A percentile compares a stretch with the other conserved stretches of the same genome.
Conservation (phyloP, 495 filamentous ascomycete genomes). For the Cairneyella variabilis region DNA sequence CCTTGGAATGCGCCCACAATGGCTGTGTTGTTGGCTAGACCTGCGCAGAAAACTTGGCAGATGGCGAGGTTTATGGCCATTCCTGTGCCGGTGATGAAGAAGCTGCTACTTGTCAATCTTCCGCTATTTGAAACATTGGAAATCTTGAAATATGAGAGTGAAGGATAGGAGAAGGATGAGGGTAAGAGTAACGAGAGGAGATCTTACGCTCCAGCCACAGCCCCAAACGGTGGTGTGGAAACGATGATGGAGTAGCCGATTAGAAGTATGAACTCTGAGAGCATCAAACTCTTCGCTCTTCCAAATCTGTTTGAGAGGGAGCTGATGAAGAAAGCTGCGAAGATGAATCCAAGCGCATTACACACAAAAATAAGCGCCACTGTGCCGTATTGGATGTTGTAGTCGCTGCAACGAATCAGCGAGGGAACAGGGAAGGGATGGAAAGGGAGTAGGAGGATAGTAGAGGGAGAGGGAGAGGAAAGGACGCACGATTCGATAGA, state of each 20-base stretch:
- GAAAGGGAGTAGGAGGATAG: too few relatives aligned
- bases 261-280: slow-evolving; percentile 47
- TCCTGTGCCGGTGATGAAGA: slow-evolving; percentile 64
- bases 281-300: slow-evolving; percentile 54
- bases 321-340: slow-evolving; percentile 61
- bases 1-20: slow-evolving; percentile 63
- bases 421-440: too few relatives aligned
- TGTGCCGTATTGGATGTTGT: slow-evolving; percentile 64
- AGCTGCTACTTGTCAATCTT: too few relatives aligned
- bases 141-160: neutral
- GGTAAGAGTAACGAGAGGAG: neutral
- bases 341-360: slow-evolving; percentile 72
- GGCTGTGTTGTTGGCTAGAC: slow-evolving; percentile 56
- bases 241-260: slow-evolving; percentile 59
- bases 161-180: neutral
- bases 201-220: slow-evolving; percentile 42
- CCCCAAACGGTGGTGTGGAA: slow-evolving; percentile 63
- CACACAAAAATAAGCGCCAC: slow-evolving; percentile 76
- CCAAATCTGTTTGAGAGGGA: slow-evolving; percentile 54
- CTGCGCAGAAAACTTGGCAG: slow-evolving; percentile 73
- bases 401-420: too few relatives aligned
- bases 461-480: too few relatives aligned
- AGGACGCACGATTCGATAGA: too few relatives aligned
- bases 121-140: too few relatives aligned
- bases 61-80: slow-evolving; percentile 63